Conservation (phyloP, 257 asterid species). For the Catharanthus roseus region DNA sequence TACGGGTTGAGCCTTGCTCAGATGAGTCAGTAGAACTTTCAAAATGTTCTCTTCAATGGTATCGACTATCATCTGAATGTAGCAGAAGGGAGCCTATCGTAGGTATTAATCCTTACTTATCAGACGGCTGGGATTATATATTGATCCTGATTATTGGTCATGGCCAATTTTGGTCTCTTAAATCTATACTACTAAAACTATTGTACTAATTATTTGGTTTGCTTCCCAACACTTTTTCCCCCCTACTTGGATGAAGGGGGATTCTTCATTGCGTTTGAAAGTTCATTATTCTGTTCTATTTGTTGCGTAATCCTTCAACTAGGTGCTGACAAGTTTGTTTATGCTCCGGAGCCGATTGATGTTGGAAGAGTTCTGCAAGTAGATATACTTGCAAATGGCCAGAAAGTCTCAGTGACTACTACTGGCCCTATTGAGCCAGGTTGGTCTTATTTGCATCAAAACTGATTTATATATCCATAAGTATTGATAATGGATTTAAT, state of each 20-base stretch:
- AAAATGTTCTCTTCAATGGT: constrained; percentile 83
- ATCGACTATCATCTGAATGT: constrained; percentile 80
- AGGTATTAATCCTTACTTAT: constrained; percentile 36
- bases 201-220: neutral
- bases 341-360: constrained; percentile 95
- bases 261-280: neutral
- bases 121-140: neutral
- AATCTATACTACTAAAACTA: no score
- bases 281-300: neutral
- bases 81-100: constrained; percentile 89
- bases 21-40: constrained; percentile 68
- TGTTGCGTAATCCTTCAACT: constrained; percentile 9
- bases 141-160: neutral
- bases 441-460: constrained; percentile 20
- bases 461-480: constrained; percentile 3
- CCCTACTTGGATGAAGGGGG: neutral
- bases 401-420: constrained; percentile 46
- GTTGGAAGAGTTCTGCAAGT: constrained; percentile 86
- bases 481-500: neutral
- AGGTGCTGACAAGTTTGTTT: constrained; percentile 82
- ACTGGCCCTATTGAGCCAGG: constrained; percentile 80
- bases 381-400: constrained; percentile 47
- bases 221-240: neutral
- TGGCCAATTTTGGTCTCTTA: neutral
- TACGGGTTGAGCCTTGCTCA: constrained; percentile 65